phyloP scores from a whole-genome alignment of 352 stramenopile species.

The Pythium pectinolyticum region DNA sequence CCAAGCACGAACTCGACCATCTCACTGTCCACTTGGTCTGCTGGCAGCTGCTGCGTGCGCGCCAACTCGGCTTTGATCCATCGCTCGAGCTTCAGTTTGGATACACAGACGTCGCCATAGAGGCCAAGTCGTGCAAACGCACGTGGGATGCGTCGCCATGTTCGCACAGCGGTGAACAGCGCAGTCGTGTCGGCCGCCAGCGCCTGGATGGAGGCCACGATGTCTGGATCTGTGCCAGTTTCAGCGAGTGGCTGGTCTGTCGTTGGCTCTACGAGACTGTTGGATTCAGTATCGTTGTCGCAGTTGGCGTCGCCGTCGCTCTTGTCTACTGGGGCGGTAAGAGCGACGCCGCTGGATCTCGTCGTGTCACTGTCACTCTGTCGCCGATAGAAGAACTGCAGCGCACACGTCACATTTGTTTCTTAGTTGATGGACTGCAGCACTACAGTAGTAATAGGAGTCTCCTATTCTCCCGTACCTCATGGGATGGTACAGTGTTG shows the following conservation, averaged over 20 bases:
- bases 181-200: constrained; percentile 29
- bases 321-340: too few species aligned
- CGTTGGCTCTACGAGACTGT: constrained; percentile 7
- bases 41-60: constrained; percentile 27
- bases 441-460: neutral
- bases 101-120: constrained; percentile 3
- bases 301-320: neutral
- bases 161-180: constrained; percentile 47
- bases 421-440: too few species aligned
- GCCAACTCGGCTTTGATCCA: constrained; percentile 52
- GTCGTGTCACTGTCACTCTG: too few species aligned
- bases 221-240: too few species aligned
- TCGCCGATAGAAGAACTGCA: neutral
- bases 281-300: neutral
- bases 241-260: neutral
- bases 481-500: neutral
- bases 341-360: too few species aligned
- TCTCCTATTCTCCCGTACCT: neutral
- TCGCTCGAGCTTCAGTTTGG: constrained; percentile 29
- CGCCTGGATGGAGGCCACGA: constrained; percentile 31
- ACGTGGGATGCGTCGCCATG: constrained; percentile 52
- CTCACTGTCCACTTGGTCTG: constrained; percentile 47
- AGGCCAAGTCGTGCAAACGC: constrained; percentile 41
- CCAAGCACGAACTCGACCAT: constrained; percentile 66
- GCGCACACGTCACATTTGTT: neutral